Conservation (phyloP, 352 stramenopile genomes). For the Peronospora farinosa region DNA sequence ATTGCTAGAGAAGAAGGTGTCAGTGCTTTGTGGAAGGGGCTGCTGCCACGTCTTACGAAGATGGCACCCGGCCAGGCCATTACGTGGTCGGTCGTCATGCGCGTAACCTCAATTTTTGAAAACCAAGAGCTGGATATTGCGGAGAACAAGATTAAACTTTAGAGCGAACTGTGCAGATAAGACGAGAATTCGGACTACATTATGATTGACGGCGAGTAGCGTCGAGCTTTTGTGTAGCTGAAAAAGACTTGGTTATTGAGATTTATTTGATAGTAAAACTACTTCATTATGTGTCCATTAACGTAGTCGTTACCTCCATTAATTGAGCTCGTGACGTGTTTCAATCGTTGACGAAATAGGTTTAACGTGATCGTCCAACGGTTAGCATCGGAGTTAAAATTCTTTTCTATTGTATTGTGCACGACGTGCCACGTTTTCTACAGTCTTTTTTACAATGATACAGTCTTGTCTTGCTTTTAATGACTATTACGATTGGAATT, state of each 20-base stretch:
- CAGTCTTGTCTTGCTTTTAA: conserved; percentile 13
- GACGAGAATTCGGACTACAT: conserved; percentile 1
- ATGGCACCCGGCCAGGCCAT: conserved; percentile 97
- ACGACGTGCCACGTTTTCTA: conserved; percentile 24
- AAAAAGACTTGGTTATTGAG: conserved; percentile 24
- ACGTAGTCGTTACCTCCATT: neutral
- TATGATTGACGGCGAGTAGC: conserved; percentile 13
- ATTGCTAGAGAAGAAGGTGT: conserved; percentile 94
- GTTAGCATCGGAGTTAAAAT: neutral
- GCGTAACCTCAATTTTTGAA: conserved; percentile 84
- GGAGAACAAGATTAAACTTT: conserved; percentile 69
- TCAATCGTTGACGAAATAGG: neutral
- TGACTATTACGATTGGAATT: conserved; percentile 17
- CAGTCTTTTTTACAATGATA: conserved; percentile 25
- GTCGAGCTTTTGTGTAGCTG: conserved; percentile 1
- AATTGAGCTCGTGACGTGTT: neutral
- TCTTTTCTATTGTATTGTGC: conserved; percentile 17
- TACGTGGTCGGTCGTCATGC: conserved; percentile 91
- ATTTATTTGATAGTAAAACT: conserved; percentile 28
- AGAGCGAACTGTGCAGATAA: conserved; percentile 16
- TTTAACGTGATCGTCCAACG: no score
- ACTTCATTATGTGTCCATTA: conserved; percentile 20
- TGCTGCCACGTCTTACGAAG: conserved; percentile 91
- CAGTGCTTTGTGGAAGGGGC: conserved; percentile 93
- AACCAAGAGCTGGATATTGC: conserved; percentile 46